Evolutionary conservation across 2,329 filamentous ascomycete genomes (phyloP), one percentile per base, ranked within the genome.

Genomic region (Fusarium transvaalense): DNA sequence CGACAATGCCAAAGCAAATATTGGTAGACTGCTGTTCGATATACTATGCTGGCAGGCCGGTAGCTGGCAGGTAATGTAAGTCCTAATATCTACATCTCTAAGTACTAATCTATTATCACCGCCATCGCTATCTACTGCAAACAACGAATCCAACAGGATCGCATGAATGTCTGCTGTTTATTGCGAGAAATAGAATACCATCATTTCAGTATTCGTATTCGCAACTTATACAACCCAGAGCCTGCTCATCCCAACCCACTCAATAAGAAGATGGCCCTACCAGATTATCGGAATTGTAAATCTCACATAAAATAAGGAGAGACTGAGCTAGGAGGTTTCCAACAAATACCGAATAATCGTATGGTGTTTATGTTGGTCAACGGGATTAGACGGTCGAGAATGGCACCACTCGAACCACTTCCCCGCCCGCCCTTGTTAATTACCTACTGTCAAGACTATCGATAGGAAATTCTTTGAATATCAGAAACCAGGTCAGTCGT

Each of bases 311-410:
- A 12, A 38, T n/a, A 17, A 57, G 45, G 35, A 42, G 17, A 50
- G 56, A 21, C 7, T 12, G 38, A 55, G 13, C 35, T 19, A 57
- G 64, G 35, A 45, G 45, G 34, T 15, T 62, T 65, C 61, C 71
- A 71, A 64, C 32, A 68, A 71, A 66, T 65, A 74, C 71, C 71
- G 65, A 71, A 71, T 39, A 60, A 73, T 74, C 71, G 71, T 74
- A 74, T 61, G 71, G 69, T 71, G 54, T 54, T 61, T 57, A 57
- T 74, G 71, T 58, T 56, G 45, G 53, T 53, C 61, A 60, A 46
- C 68, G 66, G 71, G 54, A 74, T 45, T 61, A 43, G 23, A 25
- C 23, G 23, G 23, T 25, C 23, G 5, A 25, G 23, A 48, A 57
- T 73, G 68, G 68, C 70, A 74, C 72, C 70, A 74, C 68, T 74